Base-by-base conservation (phyloP, 306 rosid genomes). In the Dalbergia cochinchinensis region DNA sequence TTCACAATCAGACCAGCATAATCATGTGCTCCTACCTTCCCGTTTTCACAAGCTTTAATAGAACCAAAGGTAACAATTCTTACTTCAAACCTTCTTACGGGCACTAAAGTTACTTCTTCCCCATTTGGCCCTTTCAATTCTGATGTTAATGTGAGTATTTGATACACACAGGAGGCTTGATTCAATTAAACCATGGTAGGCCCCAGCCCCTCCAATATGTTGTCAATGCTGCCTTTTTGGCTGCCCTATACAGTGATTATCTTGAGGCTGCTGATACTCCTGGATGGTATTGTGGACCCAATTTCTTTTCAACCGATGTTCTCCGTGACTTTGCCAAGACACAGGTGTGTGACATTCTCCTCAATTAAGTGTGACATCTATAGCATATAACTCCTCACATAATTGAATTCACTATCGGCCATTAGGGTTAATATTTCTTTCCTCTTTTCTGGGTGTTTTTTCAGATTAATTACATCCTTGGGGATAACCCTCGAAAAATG, bases 271-370 rank as follows among this genome's bases (percentile, higher is more conserved):
- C 98, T 33, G 97, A 94, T 85, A 94, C 97, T 14, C 98, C 98
- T 73, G 98, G 98, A 48, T 94, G 98, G 98, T 91, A 94, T 77
- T 94, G 98, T 86, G 98, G 98, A 83, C 97, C 98, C 75, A 89
- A 91, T 82, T 94, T 94, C 89, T 94, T 83, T 82, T 91, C 97
- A 75, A 92, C 92, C 4, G 92, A 90, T 10, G 88, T 88, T 31
- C 88, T 94, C 82, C 98, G 98, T 9, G 86, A 92, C 16, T 94
- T 94, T 77, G 97, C 98, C 13, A 87, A 82, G 82, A 91, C 93
- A 18, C 98, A 94, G 94, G 98, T 91, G 45, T 58, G 82, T 78
- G 60, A 13, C 45, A 73, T 53, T 81, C 19, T 71, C 35, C 45
- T 74, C 64, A 69, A 71, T 50, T 47, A n/a, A 33, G 31, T 20